These are phyloP conservation scores for Fusarium chuoi DNA, from an alignment of 2,329 filamentous ascomycete genomes.

Conservation along the genomic window DNA sequence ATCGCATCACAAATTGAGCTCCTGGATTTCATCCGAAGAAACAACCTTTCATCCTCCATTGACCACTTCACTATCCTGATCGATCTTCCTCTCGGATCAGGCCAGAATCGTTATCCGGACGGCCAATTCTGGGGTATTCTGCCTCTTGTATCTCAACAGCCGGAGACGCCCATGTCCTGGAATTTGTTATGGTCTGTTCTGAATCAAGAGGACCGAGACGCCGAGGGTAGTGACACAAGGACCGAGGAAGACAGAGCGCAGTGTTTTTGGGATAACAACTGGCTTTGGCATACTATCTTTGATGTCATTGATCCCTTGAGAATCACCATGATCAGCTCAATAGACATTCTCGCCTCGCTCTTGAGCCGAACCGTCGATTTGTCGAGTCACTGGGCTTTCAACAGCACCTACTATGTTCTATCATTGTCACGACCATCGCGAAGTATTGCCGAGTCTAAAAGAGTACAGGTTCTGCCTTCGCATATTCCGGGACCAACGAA, in stretches of 20 bases:
- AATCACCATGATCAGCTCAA: constrained; percentile 69
- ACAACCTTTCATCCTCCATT: constrained; percentile 53
- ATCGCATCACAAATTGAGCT: constrained; percentile 49
- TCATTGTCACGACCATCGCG: constrained; percentile 52
- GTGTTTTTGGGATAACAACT: constrained; percentile 49
- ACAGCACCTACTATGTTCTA: constrained; percentile 70
- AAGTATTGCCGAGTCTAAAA: background rate
- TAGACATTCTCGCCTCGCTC: constrained; percentile 69
- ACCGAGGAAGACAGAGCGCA: constrained; percentile 16
- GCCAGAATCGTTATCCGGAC: constrained; percentile 44
- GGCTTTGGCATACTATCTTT: constrained; percentile 68
- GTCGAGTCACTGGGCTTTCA: constrained; percentile 71
- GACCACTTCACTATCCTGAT: constrained; percentile 55
- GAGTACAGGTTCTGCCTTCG: constrained; percentile 21
- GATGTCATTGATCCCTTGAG: constrained; percentile 61
- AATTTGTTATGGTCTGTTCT: constrained; percentile 44
- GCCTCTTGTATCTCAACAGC: constrained; percentile 39
- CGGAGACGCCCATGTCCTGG: constrained; percentile 29
- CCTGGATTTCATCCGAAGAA: constrained; percentile 52
- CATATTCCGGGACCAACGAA: constrained; percentile 12
- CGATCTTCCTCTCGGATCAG: constrained; percentile 40
- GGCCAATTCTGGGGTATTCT: constrained; percentile 45
- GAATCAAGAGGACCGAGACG: constrained; percentile 1
- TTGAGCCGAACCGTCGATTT: constrained; percentile 67
- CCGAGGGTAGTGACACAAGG: constrained; percentile 34